Conservation (phyloP, 306 rosid genomes). For the Begonia loranthoides region DNA sequence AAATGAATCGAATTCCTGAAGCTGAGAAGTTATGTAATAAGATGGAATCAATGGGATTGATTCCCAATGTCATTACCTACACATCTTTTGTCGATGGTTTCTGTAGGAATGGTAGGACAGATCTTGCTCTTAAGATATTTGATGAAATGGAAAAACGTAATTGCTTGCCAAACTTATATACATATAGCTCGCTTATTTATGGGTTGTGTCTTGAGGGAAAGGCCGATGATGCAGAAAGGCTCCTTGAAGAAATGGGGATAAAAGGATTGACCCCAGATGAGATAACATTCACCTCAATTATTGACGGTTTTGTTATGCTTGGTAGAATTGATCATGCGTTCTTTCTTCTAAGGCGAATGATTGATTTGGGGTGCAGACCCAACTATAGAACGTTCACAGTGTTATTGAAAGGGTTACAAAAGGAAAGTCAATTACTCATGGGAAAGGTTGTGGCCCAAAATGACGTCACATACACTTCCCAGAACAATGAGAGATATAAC, state of each 20-base stretch:
- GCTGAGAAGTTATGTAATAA: constrained; percentile 14
- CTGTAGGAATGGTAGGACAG: constrained; percentile 24
- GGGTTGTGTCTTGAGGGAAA: constrained; percentile 32
- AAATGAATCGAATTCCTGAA: constrained; percentile 14
- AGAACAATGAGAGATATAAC: constrained; percentile 10
- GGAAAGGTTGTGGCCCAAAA: constrained; percentile 17
- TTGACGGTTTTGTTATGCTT: constrained; percentile 31
- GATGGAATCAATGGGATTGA: constrained; percentile 21
- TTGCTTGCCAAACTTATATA: constrained; percentile 25
- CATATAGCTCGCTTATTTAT: constrained; percentile 27
- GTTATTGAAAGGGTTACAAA: constrained; percentile 26
- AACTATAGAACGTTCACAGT: constrained; percentile 20
- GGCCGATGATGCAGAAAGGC: constrained; percentile 25
- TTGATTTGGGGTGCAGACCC: constrained; percentile 23
- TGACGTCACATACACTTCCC: constrained; percentile 11
- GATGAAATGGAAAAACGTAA: constrained; percentile 24
- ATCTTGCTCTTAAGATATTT: constrained; percentile 22
- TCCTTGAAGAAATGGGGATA: constrained; percentile 22
- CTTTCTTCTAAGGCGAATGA: constrained; percentile 20
- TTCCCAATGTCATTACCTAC: constrained; percentile 28
- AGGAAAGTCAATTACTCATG: constrained; percentile 10
- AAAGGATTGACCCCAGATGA: constrained; percentile 31
- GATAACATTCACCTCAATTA: constrained; percentile 28
- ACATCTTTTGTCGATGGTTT: constrained; percentile 27
- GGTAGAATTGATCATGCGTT: constrained; percentile 26